A percentile compares a stretch with the other conserved stretches of the same genome.
These are phyloP conservation scores for Blepharisma undulans DNA, from an alignment of 169 alveolate genomes.

Conservation along the genomic window DNA sequence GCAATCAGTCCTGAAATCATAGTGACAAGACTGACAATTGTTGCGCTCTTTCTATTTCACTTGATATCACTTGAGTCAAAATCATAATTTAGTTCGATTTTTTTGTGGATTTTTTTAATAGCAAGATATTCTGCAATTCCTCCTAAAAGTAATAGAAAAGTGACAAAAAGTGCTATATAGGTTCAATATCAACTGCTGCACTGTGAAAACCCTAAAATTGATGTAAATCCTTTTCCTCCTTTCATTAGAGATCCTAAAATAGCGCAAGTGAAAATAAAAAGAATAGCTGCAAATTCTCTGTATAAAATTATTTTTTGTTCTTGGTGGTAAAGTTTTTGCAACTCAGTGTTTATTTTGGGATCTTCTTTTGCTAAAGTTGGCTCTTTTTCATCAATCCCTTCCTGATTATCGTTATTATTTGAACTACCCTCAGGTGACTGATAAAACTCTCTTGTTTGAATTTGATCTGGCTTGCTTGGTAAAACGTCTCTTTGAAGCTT, in stretches of 20 bases:
- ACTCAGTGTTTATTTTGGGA: background rate
- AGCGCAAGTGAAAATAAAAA: background rate
- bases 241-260: slow-evolving; percentile 52
- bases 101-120: background rate
- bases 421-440: background rate
- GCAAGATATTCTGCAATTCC: background rate
- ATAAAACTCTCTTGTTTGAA: background rate
- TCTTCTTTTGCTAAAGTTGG: background rate
- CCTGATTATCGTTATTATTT: background rate
- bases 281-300: background rate
- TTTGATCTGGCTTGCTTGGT: background rate
- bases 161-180: background rate
- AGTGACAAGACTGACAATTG: slow-evolving; percentile 38
- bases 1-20: slow-evolving; percentile 67
- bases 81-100: background rate
- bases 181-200: slow-evolving; percentile 62
- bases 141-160: background rate
- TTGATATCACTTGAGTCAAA: background rate
- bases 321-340: background rate
- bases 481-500: background rate
- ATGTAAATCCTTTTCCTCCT: slow-evolving; percentile 62
- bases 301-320: background rate
- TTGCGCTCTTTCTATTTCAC: slow-evolving; percentile 41
- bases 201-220: slow-evolving; percentile 61
- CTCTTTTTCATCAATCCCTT: background rate